Conservation (phyloP, 2,329 filamentous ascomycete genomes). For the Albophoma yamanashiensis region DNA sequence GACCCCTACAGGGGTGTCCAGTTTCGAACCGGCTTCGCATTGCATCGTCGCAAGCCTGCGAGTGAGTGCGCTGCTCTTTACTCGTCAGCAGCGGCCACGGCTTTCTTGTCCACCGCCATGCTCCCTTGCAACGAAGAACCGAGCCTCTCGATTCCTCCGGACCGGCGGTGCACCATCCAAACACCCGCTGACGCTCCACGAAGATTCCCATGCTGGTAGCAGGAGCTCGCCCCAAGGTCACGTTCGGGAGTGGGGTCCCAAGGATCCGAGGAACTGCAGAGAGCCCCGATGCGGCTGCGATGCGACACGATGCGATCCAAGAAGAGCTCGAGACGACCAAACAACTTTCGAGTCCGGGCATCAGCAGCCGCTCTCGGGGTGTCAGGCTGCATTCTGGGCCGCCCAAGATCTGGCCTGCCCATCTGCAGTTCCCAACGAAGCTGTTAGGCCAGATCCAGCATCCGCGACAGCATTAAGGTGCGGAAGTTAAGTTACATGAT, state of each 20-base stretch:
- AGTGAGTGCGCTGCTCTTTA: background rate
- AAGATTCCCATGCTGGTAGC: background rate
- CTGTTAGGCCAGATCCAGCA: constrained; percentile 6
- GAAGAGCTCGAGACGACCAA: background rate
- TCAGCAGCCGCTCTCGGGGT: background rate
- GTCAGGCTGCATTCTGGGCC: background rate
- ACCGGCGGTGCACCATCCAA: background rate
- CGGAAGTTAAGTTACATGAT: background rate
- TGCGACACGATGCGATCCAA: constrained; percentile 2
- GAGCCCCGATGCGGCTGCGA: constrained; percentile 2
- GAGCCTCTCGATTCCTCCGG: background rate
- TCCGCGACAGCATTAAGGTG: background rate
- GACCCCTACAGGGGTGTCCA: background rate
- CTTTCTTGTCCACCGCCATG: background rate
- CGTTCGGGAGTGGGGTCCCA: constrained; percentile 1
- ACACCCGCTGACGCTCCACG: background rate
- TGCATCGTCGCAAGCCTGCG: background rate
- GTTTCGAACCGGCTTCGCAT: constrained; percentile 1
- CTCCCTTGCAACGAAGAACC: background rate
- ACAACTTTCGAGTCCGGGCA: background rate
- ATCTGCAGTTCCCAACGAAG: constrained; percentile 1
- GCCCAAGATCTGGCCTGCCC: constrained; percentile 6
- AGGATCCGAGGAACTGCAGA: constrained; percentile 1
- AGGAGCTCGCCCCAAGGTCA: background rate
- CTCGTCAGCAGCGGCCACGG: background rate